A percentile compares a stretch with the other conserved stretches of the same genome.
Evolutionary conservation across 345 rosid genomes (phyloP).

Genomic region (Corchorus capsularis): DNA sequence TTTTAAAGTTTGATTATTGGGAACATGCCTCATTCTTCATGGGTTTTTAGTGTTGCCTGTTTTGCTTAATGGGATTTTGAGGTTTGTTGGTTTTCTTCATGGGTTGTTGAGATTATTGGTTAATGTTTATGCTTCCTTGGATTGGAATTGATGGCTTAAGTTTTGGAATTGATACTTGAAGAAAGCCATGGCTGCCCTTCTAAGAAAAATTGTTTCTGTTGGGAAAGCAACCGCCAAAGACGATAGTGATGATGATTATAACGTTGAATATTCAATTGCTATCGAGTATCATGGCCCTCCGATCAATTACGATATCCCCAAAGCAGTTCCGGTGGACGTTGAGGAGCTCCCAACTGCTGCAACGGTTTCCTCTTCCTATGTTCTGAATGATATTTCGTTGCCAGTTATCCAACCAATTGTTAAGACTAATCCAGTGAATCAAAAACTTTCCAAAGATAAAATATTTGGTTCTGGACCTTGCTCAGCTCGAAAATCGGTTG

Average conservation of each 20-base stretch:
- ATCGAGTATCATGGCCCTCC: slow-evolving; percentile 71
- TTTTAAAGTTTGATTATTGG: slow-evolving; percentile 13
- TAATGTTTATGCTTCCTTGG: background rate
- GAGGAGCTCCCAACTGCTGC: slow-evolving; percentile 64
- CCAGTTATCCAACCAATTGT: slow-evolving; percentile 65
- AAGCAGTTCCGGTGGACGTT: slow-evolving; percentile 58
- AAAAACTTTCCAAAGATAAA: slow-evolving; percentile 26
- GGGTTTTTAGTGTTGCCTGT: background rate
- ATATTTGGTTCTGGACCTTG: slow-evolving; percentile 18
- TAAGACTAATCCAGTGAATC: slow-evolving; percentile 30
- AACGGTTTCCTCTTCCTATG: slow-evolving; percentile 39
- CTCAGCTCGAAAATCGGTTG: background rate
- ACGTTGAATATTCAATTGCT: slow-evolving; percentile 71
- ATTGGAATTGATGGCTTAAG: background rate
- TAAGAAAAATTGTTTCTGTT: slow-evolving; percentile 56
- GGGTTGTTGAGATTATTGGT: slow-evolving; percentile 3
- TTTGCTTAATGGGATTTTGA: background rate
- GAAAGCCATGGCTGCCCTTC: slow-evolving; percentile 47
- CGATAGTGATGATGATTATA: slow-evolving; percentile 38
- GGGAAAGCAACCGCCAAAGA: slow-evolving; percentile 35
- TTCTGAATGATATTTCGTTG: slow-evolving; percentile 33
- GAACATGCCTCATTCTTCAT: background rate
- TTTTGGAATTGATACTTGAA: background rate
- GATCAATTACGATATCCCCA: slow-evolving; percentile 53
- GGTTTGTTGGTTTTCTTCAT: background rate